Percentiles rank a stretch among this genome's conserved stretches.
These are phyloP conservation scores for Myxozyma sirexii DNA, from an alignment of 805 yeast species.

Conservation along the genomic window DNA sequence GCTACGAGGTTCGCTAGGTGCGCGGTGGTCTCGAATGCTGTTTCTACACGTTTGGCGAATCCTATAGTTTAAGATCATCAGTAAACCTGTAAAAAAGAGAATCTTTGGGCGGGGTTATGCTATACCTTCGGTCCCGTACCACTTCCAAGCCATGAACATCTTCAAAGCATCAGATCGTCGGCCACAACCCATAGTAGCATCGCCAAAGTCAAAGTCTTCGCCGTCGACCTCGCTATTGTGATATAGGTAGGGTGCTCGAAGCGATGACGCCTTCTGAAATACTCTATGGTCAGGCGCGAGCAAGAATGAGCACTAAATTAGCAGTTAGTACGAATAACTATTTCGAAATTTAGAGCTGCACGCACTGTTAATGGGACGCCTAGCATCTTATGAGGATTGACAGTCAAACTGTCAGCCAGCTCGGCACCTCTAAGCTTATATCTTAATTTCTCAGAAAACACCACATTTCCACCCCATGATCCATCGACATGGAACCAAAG, in stretches of 20 bases:
- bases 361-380: conserved; percentile 66
- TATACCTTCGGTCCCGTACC: conserved; percentile 58
- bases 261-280: conserved; percentile 73
- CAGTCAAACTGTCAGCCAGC: conserved; percentile 72
- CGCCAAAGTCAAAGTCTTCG: conserved; percentile 72
- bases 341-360: too few relatives aligned
- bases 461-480: conserved; percentile 87
- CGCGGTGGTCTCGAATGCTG: conserved; percentile 66
- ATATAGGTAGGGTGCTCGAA: conserved; percentile 79
- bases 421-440: conserved; percentile 60
- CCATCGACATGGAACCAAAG: conserved; percentile 86
- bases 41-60: conserved; percentile 66
- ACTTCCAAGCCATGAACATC: conserved; percentile 77
- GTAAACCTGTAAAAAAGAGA: too few relatives aligned
- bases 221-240: conserved; percentile 59
- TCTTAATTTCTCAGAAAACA: conserved; percentile 58
- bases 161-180: conserved; percentile 81
- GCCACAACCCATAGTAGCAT: conserved; percentile 92
- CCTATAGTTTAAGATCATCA: conserved; percentile 53
- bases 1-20: conserved; percentile 57
- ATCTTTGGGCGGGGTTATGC: too few relatives aligned
- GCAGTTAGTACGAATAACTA: too few relatives aligned
- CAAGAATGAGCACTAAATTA: conserved; percentile 59
- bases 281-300: conserved; percentile 66
- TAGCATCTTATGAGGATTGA: conserved; percentile 84